Evolutionary conservation across 75 land plant genomes (phyloP).

Genomic region (Picea glauca): DNA sequence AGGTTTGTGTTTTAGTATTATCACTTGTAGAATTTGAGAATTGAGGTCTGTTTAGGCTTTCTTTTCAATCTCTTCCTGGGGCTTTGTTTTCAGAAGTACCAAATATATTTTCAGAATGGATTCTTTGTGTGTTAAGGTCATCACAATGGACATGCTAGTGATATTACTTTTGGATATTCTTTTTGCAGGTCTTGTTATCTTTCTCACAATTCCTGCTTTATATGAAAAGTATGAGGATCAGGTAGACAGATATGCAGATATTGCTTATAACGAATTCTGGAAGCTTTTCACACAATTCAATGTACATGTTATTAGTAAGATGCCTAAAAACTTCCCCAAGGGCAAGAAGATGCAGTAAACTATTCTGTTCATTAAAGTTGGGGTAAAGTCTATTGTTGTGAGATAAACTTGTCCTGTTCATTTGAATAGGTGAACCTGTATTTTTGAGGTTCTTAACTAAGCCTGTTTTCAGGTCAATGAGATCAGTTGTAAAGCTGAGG

Average conservation of each 20-base stretch:
- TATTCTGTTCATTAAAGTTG: neutral
- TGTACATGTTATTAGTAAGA: constrained; percentile 25
- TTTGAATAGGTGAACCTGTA: no score
- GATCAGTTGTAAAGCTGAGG: no score
- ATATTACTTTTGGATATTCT: neutral
- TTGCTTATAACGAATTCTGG: constrained; percentile 19
- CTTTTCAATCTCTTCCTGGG: neutral
- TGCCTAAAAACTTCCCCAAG: constrained; percentile 1
- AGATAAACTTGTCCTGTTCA: no score
- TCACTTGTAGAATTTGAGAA: neutral
- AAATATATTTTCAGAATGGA: no score
- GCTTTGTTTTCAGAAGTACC: no score
- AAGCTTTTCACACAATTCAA: constrained; percentile 32
- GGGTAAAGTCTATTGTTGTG: no score
- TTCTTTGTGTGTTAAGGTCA: no score
- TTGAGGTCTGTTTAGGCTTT: neutral
- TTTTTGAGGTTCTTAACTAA: no score
- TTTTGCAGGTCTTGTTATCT: constrained; percentile 35
- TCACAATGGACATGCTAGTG: no score
- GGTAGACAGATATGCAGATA: constrained; percentile 36
- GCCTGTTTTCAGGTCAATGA: no score
- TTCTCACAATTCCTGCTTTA: constrained; percentile 64
- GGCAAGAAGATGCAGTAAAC: constrained; percentile 3
- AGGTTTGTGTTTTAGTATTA: neutral
- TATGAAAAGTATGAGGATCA: constrained; percentile 71